Evolutionary conservation across 148 eudicot genomes (phyloP), one percentile per base, ranked within the genome.

Genomic region (Mesembryanthemum crystallinum): DNA sequence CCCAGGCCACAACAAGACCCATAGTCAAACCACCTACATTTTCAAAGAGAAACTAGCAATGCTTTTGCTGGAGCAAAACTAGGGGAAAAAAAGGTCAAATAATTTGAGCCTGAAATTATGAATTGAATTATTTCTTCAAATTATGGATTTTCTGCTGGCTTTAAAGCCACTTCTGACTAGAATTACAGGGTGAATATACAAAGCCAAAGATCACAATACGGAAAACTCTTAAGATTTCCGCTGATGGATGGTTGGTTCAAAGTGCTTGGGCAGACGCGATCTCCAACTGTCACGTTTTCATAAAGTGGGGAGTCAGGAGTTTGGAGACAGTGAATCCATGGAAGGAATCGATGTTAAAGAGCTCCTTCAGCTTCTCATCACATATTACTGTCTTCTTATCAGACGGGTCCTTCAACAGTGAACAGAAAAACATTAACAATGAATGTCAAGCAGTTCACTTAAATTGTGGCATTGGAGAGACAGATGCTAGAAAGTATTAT

Each of bases 321-420:
- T 91, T 94, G 0, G 97, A 79, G 73, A 94, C 91, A 0, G 84
- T 73, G 79, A 94, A 88, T 73, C 98, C 95, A 64, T 73, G 37
- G 81, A 91, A 91, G 29, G 90, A 64, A 72, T 94, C 97, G 2
- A 94, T 88, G 68, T 90, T 82, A 64, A 94, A 87, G 68, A 94
- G 93, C 86, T 91, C 98, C 85, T 85, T 90, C 78, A 94, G 88
- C 94, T 91, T 94, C 80, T 87, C 98, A 35, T 94, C 98, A 25
- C 97, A 85, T 77, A 94, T 28, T 67, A 94, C 85, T 66, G 78
- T 90, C 84, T 89, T 87, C 85, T 82, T 88, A 77, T 88, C 90
- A 65, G 82, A 79, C 74, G 98, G 98, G 79, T 94, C 97, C 98
- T 94, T 83, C 87, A 87, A 83, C 29, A 83, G 58, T 21, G 73